These are phyloP conservation scores for Sarocladium oryzae DNA, from an alignment of 2,329 filamentous ascomycete genomes.

Conservation along the genomic window DNA sequence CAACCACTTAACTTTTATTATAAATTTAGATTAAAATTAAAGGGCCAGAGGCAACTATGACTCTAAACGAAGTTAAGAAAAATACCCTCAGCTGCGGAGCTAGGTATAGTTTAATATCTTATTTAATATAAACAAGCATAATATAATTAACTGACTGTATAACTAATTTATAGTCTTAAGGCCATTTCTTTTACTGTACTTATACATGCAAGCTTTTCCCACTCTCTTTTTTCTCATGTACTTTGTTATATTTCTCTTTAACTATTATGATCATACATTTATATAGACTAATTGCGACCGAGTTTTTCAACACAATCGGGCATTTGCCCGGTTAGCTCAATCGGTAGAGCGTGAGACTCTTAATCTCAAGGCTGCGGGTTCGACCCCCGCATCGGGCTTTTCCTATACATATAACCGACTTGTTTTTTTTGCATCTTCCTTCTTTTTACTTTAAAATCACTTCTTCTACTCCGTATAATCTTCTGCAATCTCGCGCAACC, in stretches of 20 bases:
- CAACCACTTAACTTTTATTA: no score
- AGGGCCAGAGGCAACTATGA: no score
- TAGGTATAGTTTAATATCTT: no score
- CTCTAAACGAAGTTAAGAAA: no score
- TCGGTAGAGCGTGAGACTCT: slow-evolving; percentile 60
- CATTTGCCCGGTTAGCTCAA: slow-evolving; percentile 31
- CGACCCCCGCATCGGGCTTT: slow-evolving; percentile 36
- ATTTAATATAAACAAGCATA: no score
- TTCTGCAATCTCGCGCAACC: no score
- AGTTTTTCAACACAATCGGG: background rate
- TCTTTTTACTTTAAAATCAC: background rate
- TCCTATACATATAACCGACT: slow-evolving; percentile 22
- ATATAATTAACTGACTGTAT: no score
- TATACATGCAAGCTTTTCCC: no score
- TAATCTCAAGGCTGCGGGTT: slow-evolving; percentile 52
- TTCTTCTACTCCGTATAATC: background rate
- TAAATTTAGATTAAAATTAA: no score
- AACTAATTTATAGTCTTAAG: no score
- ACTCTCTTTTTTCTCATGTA: no score
- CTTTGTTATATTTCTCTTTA: background rate
- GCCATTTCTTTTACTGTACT: background rate
- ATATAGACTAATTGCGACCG: background rate
- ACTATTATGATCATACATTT: background rate
- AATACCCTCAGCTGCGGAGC: no score
- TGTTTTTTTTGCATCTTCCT: background rate